Evolutionary conservation across 1,284 basidiomycete species (phyloP), one percentile per base, ranked within the genome.

Genomic region (Cryptococcus sp.): DNA sequence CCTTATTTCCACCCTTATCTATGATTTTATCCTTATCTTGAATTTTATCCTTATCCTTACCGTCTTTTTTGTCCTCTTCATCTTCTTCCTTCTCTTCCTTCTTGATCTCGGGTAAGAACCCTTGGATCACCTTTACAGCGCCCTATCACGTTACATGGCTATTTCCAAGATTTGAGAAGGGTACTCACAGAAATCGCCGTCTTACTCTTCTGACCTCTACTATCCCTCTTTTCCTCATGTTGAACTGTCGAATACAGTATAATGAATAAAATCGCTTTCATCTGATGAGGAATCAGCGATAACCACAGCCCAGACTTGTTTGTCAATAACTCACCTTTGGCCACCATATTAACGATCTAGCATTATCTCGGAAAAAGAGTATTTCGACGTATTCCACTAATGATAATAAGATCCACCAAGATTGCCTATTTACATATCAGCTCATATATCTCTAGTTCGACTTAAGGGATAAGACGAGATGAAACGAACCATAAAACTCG

Each of bases 351-450:
- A 69, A 36, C 4, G 62, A 47, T 31, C 60, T 36, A 5, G 52
- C 55, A 41, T 57, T 55, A 46, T 65, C 63, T 36, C 64, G 53
- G 46, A 70, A 70, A 7, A 67, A 50, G 13, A 64, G 32, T 3
- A 61, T 42, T 51, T 72, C 70, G 38, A 65, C 31, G 38, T 72
- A 72, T 42, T 67, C 70, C 8, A 66, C 44, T 6, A 64, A 46
- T 8, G 58, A 52, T 3, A 72, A 44, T 1, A 59, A 57, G 3
- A 56, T 32, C 66, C 66, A 70, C 50, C 67, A 70, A 3, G 59
- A 59, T 30, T 63, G 53, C 70, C 69, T 68, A 37, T n/a, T 32
- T 15, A n/a, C 41, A n/a, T 23, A 42, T 48, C 34, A 11, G 4
- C 38, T n/a, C 2, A n/a, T n/a, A 41, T 10, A 10, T 2, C 38